Conservation (phyloP, 768 basidiomycete genomes). For the Strobilomyces confusus region DNA sequence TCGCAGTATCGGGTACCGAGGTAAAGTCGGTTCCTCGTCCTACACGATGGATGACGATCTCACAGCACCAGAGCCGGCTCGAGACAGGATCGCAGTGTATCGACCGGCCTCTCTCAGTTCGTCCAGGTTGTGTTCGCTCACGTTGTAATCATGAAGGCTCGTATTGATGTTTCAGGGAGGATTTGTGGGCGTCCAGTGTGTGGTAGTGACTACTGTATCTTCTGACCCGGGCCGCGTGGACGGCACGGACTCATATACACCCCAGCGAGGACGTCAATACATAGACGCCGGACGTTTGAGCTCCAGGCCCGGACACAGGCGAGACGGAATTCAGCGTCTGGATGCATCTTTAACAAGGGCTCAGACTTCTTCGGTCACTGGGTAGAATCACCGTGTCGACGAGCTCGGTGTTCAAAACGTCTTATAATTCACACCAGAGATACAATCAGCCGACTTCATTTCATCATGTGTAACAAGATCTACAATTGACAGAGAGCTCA, state of each 20-base stretch:
- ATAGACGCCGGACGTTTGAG: slow-evolving; percentile 64
- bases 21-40: no score
- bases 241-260: slow-evolving; percentile 51
- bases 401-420: slow-evolving; percentile 43
- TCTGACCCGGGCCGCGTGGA: slow-evolving; percentile 45
- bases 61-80: slow-evolving; percentile 83
- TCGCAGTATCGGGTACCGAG: slow-evolving; percentile 25
- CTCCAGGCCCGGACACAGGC: slow-evolving; percentile 30
- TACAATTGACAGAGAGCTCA: slow-evolving; percentile 10
- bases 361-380: slow-evolving; percentile 87
- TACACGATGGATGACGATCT: no score
- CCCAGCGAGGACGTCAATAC: slow-evolving; percentile 82
- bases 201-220: slow-evolving; percentile 38
- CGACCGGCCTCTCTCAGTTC: slow-evolving; percentile 62
- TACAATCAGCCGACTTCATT: slow-evolving; percentile 29
- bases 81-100: slow-evolving; percentile 18
- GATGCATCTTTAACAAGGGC: slow-evolving; percentile 71
- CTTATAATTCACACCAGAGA: slow-evolving; percentile 9
- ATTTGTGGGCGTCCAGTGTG: slow-evolving; percentile 70
- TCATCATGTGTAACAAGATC: slow-evolving; percentile 9
- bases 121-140: slow-evolving; percentile 58
- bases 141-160: slow-evolving; percentile 52
- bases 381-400: slow-evolving; percentile 72
- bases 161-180: slow-evolving; percentile 83
- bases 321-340: slow-evolving; percentile 38